Evolutionary conservation across 768 basidiomycete genomes (phyloP).

Genomic region (Lentinula lateritia): DNA sequence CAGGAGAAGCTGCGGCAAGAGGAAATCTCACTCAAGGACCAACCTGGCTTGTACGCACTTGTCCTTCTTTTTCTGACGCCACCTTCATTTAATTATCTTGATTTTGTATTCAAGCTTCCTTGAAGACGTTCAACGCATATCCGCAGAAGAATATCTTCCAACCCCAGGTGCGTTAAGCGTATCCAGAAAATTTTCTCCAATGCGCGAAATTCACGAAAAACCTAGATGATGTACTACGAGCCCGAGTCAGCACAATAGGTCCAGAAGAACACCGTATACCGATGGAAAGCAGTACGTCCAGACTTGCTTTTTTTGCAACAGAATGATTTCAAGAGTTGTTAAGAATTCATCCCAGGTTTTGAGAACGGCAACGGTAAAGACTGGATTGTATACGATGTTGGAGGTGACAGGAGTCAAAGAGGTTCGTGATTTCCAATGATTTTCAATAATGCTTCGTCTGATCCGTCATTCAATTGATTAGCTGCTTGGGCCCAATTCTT

Average conservation of each 20-base stretch:
- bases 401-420: conserved; percentile 52
- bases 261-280: conserved; percentile 58
- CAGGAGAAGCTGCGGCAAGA: conserved; percentile 35
- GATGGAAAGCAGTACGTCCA: conserved; percentile 30
- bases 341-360: conserved; percentile 10
- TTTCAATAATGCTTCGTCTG: background rate
- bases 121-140: conserved; percentile 47
- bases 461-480: background rate
- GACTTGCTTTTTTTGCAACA: background rate
- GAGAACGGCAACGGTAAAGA: conserved; percentile 30
- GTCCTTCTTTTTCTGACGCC: background rate
- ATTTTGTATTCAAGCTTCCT: conserved; percentile 42
- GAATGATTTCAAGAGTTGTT: background rate
- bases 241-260: conserved; percentile 57
- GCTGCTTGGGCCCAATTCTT: conserved; percentile 63
- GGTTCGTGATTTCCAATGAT: conserved; percentile 26
- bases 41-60: conserved; percentile 54
- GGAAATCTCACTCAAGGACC: conserved; percentile 46
- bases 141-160: conserved; percentile 45
- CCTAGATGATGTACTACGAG: conserved; percentile 57
- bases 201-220: background rate
- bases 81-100: background rate
- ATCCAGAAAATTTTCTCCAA: background rate
- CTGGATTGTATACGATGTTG: conserved; percentile 67
- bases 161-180: conserved; percentile 33